A percentile compares a stretch with the other conserved stretches of the same genome.
phyloP scores from a whole-genome alignment of 257 asterid genomes.

The Echites panduratus region DNA sequence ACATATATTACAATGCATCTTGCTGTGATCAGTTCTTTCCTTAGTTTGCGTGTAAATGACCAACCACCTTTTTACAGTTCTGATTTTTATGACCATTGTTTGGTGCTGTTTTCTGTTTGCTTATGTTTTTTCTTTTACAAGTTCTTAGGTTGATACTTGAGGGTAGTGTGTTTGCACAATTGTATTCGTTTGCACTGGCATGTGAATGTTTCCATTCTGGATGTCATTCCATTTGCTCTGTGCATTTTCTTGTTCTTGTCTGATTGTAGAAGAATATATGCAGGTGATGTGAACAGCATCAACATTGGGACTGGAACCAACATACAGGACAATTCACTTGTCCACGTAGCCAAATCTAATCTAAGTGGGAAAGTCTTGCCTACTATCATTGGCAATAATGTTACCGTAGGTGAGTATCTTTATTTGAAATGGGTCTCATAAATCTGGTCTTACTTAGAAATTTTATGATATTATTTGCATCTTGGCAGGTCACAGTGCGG shows the following conservation, averaged over 20 bases:
- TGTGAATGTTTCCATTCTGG: background rate
- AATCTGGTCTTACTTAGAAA: background rate
- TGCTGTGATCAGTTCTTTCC: background rate
- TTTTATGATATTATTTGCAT: slow-evolving; percentile 11
- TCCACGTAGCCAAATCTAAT: slow-evolving; percentile 94
- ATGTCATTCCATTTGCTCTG: background rate
- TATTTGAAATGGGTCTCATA: slow-evolving; percentile 6
- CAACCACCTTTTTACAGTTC: background rate
- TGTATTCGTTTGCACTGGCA: background rate
- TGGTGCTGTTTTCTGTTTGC: background rate
- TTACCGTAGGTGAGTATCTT: slow-evolving; percentile 73
- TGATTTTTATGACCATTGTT: background rate
- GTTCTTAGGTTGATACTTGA: background rate
- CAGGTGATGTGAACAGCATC: slow-evolving; percentile 86
- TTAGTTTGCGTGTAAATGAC: background rate
- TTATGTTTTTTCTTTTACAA: background rate
- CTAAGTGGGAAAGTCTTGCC: slow-evolving; percentile 85
- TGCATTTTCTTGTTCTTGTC: slow-evolving; percentile 8
- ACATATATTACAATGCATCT: background rate
- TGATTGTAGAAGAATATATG: slow-evolving; percentile 1
- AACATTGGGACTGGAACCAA: slow-evolving; percentile 89
- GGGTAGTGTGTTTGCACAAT: background rate
- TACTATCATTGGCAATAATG: slow-evolving; percentile 70
- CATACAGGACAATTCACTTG: slow-evolving; percentile 88
- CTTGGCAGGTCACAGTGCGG: slow-evolving; percentile 79